Percentiles rank a stretch among this genome's conserved stretches.
phyloP scores from a whole-genome alignment of 1,139 yeast species.

The Zygotorulaspora mrakii region DNA sequence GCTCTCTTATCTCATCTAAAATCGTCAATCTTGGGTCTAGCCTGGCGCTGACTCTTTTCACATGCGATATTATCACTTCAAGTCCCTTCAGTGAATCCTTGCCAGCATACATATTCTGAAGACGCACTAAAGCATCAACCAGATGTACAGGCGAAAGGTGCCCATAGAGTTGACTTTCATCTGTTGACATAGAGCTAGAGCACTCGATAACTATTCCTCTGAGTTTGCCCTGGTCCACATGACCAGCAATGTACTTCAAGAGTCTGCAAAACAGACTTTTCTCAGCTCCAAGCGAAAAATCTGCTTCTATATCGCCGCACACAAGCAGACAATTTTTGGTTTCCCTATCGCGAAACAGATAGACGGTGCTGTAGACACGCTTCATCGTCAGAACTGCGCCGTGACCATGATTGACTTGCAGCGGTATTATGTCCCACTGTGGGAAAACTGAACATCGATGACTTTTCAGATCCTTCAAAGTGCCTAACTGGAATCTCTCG shows the following conservation, averaged over 20 bases:
- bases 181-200: constrained; percentile 52
- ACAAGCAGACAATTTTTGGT: constrained; percentile 44
- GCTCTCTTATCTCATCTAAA: constrained; percentile 44
- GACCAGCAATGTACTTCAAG: constrained; percentile 56
- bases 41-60: constrained; percentile 51
- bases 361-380: constrained; percentile 47
- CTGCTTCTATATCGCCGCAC: constrained; percentile 83
- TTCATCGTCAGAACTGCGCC: constrained; percentile 15
- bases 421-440: constrained; percentile 23
- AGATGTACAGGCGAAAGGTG: constrained; percentile 70
- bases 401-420: constrained; percentile 26
- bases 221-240: constrained; percentile 42
- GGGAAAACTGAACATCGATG: constrained; percentile 18
- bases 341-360: constrained; percentile 42
- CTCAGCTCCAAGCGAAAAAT: constrained; percentile 41
- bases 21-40: constrained; percentile 57
- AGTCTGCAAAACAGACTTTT: constrained; percentile 45
- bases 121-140: constrained; percentile 50
- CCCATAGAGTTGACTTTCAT: constrained; percentile 57
- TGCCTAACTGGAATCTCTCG: constrained; percentile 19
- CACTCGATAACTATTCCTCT: constrained; percentile 71
- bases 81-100: constrained; percentile 38
- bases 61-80: constrained; percentile 63
- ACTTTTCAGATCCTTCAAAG: constrained; percentile 8
- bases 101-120: constrained; percentile 32